Conservation (phyloP, 805 yeast species). For the Yamadazyma philogaea region DNA sequence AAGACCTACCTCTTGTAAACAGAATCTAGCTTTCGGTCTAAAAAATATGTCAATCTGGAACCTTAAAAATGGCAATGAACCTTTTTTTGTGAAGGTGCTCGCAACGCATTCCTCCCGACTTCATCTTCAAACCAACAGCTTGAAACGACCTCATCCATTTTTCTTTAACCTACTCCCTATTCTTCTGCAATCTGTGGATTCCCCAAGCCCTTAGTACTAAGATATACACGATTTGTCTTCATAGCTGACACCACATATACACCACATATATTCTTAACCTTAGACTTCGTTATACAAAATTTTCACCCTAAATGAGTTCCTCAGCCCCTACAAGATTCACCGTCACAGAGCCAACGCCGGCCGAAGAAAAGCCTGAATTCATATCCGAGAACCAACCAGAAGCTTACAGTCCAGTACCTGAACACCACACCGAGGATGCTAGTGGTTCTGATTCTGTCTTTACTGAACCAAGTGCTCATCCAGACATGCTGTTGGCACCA, state of each 20-base stretch:
- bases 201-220: not conserved
- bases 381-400: slow-evolving; percentile 2
- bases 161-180: not conserved
- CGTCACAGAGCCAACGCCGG: slow-evolving; percentile 16
- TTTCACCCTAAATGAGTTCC: not conserved
- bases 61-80: slow-evolving; percentile 3
- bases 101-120: slow-evolving; percentile 3
- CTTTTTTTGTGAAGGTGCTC: slow-evolving; percentile 2
- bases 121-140: slow-evolving; percentile 1
- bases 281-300: not conserved
- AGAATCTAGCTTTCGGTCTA: too few species aligned
- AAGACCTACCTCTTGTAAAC: too few species aligned
- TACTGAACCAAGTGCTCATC: slow-evolving; percentile 15
- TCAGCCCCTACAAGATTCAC: slow-evolving; percentile 1
- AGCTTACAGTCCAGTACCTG: slow-evolving; percentile 1
- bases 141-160: slow-evolving; percentile 1
- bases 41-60: not conserved
- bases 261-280: not conserved
- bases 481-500: slow-evolving; percentile 15
- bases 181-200: not conserved
- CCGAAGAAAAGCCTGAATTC: slow-evolving; percentile 11
- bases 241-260: not conserved
- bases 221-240: not conserved
- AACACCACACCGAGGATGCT: not conserved
- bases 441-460: slow-evolving; percentile 11